Conservation (phyloP, 768 basidiomycete species). For the Trametes maxima region DNA sequence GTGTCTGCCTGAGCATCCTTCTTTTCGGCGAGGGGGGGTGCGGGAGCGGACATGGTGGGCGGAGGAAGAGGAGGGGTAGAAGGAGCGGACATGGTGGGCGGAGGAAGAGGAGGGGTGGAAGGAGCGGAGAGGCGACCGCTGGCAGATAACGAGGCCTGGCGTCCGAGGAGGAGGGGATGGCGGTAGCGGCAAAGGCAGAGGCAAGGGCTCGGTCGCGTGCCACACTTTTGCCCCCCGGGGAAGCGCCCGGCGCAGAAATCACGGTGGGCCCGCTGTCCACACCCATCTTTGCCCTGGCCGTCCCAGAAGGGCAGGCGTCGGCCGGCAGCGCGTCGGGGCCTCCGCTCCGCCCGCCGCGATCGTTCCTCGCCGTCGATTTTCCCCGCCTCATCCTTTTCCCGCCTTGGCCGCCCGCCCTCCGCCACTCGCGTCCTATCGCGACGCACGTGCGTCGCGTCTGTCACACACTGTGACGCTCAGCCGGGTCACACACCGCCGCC, state of each 20-base stretch:
- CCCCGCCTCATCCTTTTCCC: not conserved
- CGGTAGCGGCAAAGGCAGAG: not conserved
- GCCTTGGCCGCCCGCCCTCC: not conserved
- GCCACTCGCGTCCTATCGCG: constrained; percentile 23
- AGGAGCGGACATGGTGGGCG: constrained; percentile 23
- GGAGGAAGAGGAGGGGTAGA: constrained; percentile 10
- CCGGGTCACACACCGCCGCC: not conserved
- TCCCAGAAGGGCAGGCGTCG: not conserved
- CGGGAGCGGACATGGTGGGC: constrained; percentile 20
- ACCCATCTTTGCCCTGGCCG: not conserved
- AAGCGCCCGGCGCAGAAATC: constrained; percentile 7
- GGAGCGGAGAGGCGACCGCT: constrained; percentile 8
- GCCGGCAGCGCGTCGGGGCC: constrained; percentile 1
- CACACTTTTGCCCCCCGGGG: constrained; percentile 6
- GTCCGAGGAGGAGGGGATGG: constrained; percentile 1
- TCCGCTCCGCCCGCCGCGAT: not conserved
- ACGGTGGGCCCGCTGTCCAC: not conserved
- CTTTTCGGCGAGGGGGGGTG: constrained; percentile 10
- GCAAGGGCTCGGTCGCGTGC: constrained; percentile 14
- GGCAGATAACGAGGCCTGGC: constrained; percentile 20
- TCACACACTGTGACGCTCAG: not conserved
- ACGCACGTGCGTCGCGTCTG: constrained; percentile 21
- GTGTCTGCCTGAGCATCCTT: constrained; percentile 19
- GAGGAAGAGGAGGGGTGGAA: constrained; percentile 10
- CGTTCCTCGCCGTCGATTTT: not conserved